Base-by-base conservation (phyloP, 2,329 filamentous ascomycete genomes). In the Fusarium oxysporum region DNA sequence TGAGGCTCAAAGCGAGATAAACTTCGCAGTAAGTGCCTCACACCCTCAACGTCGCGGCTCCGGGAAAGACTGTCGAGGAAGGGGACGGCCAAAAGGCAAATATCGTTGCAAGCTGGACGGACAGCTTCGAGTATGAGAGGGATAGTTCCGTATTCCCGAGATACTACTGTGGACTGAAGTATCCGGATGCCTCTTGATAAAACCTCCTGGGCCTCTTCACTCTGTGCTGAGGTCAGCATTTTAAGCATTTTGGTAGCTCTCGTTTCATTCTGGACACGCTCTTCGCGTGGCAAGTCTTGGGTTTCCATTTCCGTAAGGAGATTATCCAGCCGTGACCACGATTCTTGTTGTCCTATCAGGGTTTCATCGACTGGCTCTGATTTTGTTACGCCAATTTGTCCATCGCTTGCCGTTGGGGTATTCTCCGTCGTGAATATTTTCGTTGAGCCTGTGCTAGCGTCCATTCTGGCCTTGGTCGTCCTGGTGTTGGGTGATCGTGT, bases 111-210 rank as follows among this genome's bases (percentile, higher is more conserved):
- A 40, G 74, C 61, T 8, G 75, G 74, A 8, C 72, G 59, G 5
- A 80, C 35, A 17, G 58, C 51, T n/a, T 75, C 62, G 3, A 82
- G 61, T 8, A 78, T 68, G 10, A 56, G 37, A 16, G 70, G 54
- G 1, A 77, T 68, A 2, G 66, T 73, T 6, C 56, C 65, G 25
- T 78, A 72, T 40, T 74, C 58, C 45, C 71, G 63, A 16, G 67
- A 64, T 25, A 62, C 53, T 21, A 72, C 55, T 11, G 72, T 59
- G 16, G 74, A 62, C 40, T 71, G 72, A 41, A 82, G 73, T 51
- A 83, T 51, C 32, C 72, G 57, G 44, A 77, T 60, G 19, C 75
- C 75, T 56, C 71, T 65, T 44, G 70, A 68, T 55, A 73, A 57
- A 30, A 60, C 56, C 23, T 62, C 35, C 37, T 65, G 51, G 7